These are phyloP conservation scores for Rubus idaeus DNA, from an alignment of 306 rosid genomes.

Conservation along the genomic window DNA sequence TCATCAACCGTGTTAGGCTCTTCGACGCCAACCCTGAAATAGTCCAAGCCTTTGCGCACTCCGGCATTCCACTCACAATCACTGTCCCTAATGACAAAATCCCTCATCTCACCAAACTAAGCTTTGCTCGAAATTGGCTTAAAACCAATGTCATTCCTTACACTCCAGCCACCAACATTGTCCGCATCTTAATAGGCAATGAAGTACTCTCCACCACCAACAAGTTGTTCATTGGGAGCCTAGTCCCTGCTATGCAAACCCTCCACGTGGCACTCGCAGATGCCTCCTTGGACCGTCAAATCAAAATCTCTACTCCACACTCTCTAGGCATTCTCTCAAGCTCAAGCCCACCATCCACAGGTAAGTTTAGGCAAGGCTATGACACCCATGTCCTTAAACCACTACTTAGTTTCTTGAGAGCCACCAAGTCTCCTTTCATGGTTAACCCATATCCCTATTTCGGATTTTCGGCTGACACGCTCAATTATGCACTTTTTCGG, in stretches of 20 bases:
- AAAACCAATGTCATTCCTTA: slow-evolving; percentile 52
- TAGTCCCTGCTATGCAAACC: slow-evolving; percentile 72
- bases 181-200: slow-evolving; percentile 59
- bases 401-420: slow-evolving; percentile 58
- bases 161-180: slow-evolving; percentile 51
- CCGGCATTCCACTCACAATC: slow-evolving; percentile 52
- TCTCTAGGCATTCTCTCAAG: slow-evolving; percentile 62
- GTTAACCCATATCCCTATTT: slow-evolving; percentile 77
- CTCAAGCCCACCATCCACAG: slow-evolving; percentile 78
- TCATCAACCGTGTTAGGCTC: slow-evolving; percentile 50
- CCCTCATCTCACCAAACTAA: slow-evolving; percentile 47
- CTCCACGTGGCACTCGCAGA: slow-evolving; percentile 57
- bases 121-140: slow-evolving; percentile 58
- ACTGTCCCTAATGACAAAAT: slow-evolving; percentile 63
- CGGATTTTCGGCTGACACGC: slow-evolving; percentile 40
- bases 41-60: slow-evolving; percentile 51
- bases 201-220: slow-evolving; percentile 67
- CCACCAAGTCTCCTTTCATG: slow-evolving; percentile 62
- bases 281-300: slow-evolving; percentile 39
- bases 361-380: slow-evolving; percentile 76
- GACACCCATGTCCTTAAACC: slow-evolving; percentile 69
- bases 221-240: slow-evolving; percentile 45
- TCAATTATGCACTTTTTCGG: slow-evolving; percentile 62
- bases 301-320: slow-evolving; percentile 74
- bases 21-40: slow-evolving; percentile 55